Conservation (phyloP, 1,284 basidiomycete species). For the Xanthoconium separans region DNA sequence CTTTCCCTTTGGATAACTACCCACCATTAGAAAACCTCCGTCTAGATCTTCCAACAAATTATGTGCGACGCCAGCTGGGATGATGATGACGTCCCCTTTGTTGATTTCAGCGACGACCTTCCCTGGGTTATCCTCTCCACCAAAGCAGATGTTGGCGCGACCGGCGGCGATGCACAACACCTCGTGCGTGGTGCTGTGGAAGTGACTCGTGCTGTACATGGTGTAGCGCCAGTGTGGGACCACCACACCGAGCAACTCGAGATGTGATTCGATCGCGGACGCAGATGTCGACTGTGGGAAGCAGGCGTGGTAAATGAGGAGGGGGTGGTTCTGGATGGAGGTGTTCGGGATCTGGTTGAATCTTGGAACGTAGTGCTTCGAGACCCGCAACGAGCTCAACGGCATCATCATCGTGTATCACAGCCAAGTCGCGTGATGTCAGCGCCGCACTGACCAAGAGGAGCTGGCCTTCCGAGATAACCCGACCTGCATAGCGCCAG, state of each 20-base stretch:
- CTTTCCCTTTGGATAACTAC: background rate
- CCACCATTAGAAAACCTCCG: constrained; percentile 16
- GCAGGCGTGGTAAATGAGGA: constrained; percentile 9
- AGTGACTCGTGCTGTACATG: constrained; percentile 44
- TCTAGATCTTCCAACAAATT: background rate
- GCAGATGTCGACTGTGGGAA: constrained; percentile 12
- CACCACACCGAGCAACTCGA: constrained; percentile 36
- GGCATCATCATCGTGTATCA: background rate
- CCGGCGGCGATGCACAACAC: background rate
- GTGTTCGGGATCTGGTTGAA: constrained; percentile 1
- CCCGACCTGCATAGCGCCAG: background rate
- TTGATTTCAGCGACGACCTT: constrained; percentile 33
- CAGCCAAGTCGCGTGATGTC: constrained; percentile 7
- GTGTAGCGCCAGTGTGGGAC: constrained; percentile 37
- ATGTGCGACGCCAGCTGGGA: constrained; percentile 32
- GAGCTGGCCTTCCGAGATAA: background rate
- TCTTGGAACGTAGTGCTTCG: constrained; percentile 2
- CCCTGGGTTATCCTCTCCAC: constrained; percentile 37
- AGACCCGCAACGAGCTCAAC: constrained; percentile 2
- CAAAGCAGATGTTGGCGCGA: constrained; percentile 40
- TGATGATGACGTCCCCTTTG: constrained; percentile 40
- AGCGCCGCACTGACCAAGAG: background rate
- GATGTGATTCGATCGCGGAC: constrained; percentile 30
- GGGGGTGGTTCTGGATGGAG: constrained; percentile 3
- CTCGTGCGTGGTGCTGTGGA: constrained; percentile 12